phyloP scores from a whole-genome alignment of 2,329 filamentous ascomycete genomes.

The Penicillium sp. region DNA sequence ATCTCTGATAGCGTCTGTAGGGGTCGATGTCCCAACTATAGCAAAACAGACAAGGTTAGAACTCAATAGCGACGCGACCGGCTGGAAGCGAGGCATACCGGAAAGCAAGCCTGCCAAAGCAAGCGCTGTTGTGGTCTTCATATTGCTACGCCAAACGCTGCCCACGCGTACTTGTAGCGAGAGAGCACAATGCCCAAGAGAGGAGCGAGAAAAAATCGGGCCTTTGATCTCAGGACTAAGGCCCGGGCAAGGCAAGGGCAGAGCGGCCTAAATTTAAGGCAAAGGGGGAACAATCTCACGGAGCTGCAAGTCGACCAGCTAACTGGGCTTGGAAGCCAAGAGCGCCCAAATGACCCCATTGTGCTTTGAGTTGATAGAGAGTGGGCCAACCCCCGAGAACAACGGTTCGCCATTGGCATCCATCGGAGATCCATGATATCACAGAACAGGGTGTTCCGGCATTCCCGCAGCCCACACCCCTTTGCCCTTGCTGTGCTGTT shows the following conservation, averaged over 20 bases:
- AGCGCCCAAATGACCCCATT: conserved; percentile 1
- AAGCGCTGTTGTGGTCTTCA: conserved; percentile 21
- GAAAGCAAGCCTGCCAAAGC: conserved; percentile 25
- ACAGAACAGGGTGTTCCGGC: conserved; percentile 12
- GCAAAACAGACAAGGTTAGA: conserved; percentile 6
- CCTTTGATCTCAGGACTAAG: not conserved
- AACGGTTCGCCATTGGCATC: conserved; percentile 4
- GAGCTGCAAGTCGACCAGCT: not conserved
- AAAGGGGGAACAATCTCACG: conserved; percentile 10
- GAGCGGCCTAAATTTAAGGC: conserved; percentile 12
- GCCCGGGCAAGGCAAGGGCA: not conserved
- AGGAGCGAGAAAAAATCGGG: not conserved
- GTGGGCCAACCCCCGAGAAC: conserved; percentile 12
- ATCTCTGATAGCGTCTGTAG: conserved; percentile 7
- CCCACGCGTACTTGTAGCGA: conserved; percentile 1
- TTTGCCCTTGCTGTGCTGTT: not conserved
- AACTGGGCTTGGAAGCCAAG: conserved; percentile 13
- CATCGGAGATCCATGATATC: conserved; percentile 11
- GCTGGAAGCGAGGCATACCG: conserved; percentile 17
- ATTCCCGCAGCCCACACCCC: conserved; percentile 6
- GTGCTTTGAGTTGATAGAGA: conserved; percentile 14
- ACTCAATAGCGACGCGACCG: not conserved
- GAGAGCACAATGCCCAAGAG: not conserved
- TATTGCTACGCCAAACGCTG: conserved; percentile 13
- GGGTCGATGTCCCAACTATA: conserved; percentile 18